Percentiles rank a stretch among this genome's conserved stretches.
Evolutionary conservation across 2,329 filamentous ascomycete species (phyloP).

Genomic region (Ascocoryne sarcoides): DNA sequence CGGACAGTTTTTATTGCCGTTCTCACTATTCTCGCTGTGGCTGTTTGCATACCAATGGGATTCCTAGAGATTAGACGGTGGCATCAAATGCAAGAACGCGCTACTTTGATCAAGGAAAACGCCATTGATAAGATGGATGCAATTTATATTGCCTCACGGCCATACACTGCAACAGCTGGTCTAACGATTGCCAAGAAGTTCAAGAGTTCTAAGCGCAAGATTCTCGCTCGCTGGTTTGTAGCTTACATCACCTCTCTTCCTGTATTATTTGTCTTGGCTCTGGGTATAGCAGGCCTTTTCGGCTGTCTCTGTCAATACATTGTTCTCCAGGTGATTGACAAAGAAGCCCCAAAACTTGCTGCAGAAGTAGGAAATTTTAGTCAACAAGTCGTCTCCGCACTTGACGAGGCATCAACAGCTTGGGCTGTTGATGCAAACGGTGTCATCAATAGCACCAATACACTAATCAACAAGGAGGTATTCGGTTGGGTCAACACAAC

Average conservation of each 20-base stretch:
- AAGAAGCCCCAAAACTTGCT: slow-evolving; percentile 56
- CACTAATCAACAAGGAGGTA: slow-evolving; percentile 73
- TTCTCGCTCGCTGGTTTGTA: slow-evolving; percentile 54
- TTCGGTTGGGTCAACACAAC: slow-evolving; percentile 82
- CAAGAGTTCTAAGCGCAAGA: slow-evolving; percentile 51
- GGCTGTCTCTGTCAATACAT: slow-evolving; percentile 60
- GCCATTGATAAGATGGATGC: slow-evolving; percentile 77
- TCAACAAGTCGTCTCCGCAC: slow-evolving; percentile 50
- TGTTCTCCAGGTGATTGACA: slow-evolving; percentile 52
- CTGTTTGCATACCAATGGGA: slow-evolving; percentile 70
- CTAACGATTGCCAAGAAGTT: slow-evolving; percentile 61
- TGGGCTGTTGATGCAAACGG: slow-evolving; percentile 58
- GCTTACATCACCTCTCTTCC: slow-evolving; percentile 60
- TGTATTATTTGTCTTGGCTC: slow-evolving; percentile 59
- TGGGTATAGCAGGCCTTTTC: slow-evolving; percentile 58
- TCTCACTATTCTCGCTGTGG: slow-evolving; percentile 60
- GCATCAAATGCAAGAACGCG: slow-evolving; percentile 61
- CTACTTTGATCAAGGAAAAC: slow-evolving; percentile 54
- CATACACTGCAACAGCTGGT: slow-evolving; percentile 63
- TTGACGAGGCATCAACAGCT: slow-evolving; percentile 54
- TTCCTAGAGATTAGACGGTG: slow-evolving; percentile 73
- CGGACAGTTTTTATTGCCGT: slow-evolving; percentile 70
- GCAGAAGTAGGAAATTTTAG: slow-evolving; percentile 57
- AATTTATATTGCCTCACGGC: slow-evolving; percentile 77
- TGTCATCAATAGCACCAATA: slow-evolving; percentile 50